phyloP scores from a whole-genome alignment of 2,329 filamentous ascomycete genomes.

The Pyricularia sp. region DNA sequence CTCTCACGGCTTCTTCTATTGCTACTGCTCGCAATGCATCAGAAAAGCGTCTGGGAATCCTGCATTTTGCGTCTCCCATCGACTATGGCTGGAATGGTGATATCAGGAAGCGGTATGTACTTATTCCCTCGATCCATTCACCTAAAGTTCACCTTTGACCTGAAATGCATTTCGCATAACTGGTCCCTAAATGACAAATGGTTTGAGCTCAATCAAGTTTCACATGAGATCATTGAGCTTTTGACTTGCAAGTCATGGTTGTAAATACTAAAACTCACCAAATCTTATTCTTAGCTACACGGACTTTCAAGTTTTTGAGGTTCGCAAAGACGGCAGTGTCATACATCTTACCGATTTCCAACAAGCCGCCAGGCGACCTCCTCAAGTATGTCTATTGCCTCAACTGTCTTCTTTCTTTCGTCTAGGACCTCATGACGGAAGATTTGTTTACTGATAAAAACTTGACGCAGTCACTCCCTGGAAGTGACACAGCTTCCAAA shows the following conservation, averaged over 20 bases:
- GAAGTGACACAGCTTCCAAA: background rate
- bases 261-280: background rate
- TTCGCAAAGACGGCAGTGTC: slow-evolving; percentile 60
- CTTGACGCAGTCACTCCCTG: background rate
- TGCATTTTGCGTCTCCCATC: slow-evolving; percentile 24
- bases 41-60: slow-evolving; percentile 26
- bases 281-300: slow-evolving; percentile 50
- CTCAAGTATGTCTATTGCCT: slow-evolving; percentile 3
- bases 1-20: slow-evolving; percentile 9
- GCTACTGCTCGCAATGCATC: slow-evolving; percentile 16
- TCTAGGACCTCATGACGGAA: background rate
- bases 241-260: background rate
- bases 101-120: slow-evolving; percentile 28
- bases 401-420: background rate
- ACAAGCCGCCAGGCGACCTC: slow-evolving; percentile 5
- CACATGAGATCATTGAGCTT: background rate
- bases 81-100: slow-evolving; percentile 29
- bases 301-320: slow-evolving; percentile 88
- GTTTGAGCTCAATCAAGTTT: background rate
- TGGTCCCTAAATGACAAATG: background rate
- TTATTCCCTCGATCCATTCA: background rate
- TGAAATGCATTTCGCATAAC: background rate
- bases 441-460: background rate
- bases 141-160: background rate
- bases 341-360: slow-evolving; percentile 45